These are phyloP conservation scores for Graphilbum ipis-grandicollis DNA, from an alignment of 2,329 filamentous ascomycete species.

Conservation along the genomic window DNA sequence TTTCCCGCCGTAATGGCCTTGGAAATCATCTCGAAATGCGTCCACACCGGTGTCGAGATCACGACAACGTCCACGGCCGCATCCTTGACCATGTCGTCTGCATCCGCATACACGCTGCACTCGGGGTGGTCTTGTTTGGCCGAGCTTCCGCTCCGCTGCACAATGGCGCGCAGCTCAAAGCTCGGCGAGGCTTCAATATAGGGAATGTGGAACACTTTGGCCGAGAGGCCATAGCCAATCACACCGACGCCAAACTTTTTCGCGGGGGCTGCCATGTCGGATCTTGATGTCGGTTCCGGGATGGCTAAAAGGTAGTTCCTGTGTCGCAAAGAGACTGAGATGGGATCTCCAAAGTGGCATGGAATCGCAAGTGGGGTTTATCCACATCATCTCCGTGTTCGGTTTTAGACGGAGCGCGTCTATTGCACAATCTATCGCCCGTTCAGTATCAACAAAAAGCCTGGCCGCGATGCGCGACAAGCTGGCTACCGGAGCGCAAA, in stretches of 20 bases:
- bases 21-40: constrained; percentile 49
- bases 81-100: constrained; percentile 48
- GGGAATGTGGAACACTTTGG: constrained; percentile 74
- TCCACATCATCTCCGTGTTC: no score
- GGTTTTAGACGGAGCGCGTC: no score
- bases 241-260: constrained; percentile 13
- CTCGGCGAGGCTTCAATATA: constrained; percentile 48
- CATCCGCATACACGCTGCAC: constrained; percentile 44
- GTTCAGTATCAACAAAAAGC: no score
- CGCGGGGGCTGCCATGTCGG: neutral
- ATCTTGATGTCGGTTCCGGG: no score
- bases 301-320: no score
- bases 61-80: constrained; percentile 49
- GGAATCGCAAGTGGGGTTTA: no score
- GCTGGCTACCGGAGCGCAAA: no score
- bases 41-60: constrained; percentile 53
- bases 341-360: no score
- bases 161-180: constrained; percentile 55
- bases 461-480: no score
- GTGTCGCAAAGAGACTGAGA: no score
- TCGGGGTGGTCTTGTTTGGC: constrained; percentile 50
- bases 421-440: no score
- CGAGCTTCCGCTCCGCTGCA: constrained; percentile 53
- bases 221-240: constrained; percentile 28
- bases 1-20: constrained; percentile 52